Evolutionary conservation across 1,139 yeast species (phyloP), one percentile per base, ranked within the genome.

Genomic region (Blastobotrys serpentis): DNA sequence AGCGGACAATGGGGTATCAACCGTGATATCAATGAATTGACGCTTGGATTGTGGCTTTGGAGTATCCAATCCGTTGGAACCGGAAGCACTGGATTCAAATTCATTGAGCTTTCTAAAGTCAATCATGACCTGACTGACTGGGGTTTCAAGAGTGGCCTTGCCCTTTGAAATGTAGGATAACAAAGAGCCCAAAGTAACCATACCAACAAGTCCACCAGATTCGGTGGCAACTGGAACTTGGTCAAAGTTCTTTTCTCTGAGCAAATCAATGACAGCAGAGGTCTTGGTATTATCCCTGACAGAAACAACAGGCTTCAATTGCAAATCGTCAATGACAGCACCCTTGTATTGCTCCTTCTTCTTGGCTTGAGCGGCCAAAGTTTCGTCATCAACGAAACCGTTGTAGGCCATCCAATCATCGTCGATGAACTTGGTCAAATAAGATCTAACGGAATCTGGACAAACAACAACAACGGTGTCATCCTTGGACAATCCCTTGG

Each of bases 341-440:
- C 76, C 80, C 59, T 80, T 79, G 66, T 72, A 74, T 50, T 74
- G 73, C 59, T 58, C 56, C 51, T 77, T 70, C 62, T 75, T 73
- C 57, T 71, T 68, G 43, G 73, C 70, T 40, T 72, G 69, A 47
- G 76, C 75, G 53, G 61, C 61, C 44, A 64, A 54, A 25, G 74
- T 67, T 44, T 69, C 65, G 53, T 79, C 85, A 48, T 75, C 79
- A 22, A 73, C 72, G 63, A 87, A 83, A 4, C 88, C 86, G 66
- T 86, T 85, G 60, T 80, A 81, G 67, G 77, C 79, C 86, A 87
- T 81, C 96, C 96, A 87, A 70, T 86, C 95, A 63, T 87, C 95
- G 66, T 87, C 95, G 44, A 87, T 92, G 64, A 87, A 87, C 72
- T 87, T 87, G 56, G 92, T 81, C 67, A 87, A 76, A 72, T 87